Evolutionary conservation across 108 stramenopile species (phyloP).

Genomic region (Schizochytrium sp.): DNA sequence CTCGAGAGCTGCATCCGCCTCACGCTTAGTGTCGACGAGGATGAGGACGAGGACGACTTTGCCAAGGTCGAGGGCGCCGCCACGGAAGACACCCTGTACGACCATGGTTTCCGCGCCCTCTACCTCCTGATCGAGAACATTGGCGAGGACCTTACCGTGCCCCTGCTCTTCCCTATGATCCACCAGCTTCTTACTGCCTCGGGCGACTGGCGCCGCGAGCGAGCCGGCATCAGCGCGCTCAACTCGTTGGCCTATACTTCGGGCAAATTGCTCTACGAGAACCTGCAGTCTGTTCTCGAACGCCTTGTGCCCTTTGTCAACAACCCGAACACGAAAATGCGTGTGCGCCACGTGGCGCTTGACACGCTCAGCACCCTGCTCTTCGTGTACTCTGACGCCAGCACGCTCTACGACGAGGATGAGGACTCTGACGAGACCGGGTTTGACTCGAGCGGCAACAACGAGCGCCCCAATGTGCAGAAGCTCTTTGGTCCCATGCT

Average conservation of each 20-base stretch:
- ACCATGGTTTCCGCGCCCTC: background rate
- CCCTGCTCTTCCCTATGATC: background rate
- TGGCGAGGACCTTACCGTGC: background rate
- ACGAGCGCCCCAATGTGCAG: background rate
- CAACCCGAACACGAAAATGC: background rate
- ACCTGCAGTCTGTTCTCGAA: background rate
- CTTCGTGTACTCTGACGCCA: background rate
- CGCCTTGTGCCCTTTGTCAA: background rate
- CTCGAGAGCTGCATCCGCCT: background rate
- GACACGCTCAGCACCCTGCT: background rate
- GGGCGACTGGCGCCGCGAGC: background rate
- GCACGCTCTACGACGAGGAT: background rate
- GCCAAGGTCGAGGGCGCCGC: constrained; percentile 3
- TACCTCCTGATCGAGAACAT: background rate
- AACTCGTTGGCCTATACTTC: background rate
- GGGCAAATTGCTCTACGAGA: background rate
- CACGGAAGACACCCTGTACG: background rate
- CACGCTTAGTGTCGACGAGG: background rate
- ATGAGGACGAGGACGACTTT: background rate
- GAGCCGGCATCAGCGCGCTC: background rate
- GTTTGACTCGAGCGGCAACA: background rate
- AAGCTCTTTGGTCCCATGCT: background rate
- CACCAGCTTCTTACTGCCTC: background rate
- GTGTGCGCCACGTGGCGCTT: background rate
- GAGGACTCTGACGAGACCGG: background rate